These are phyloP conservation scores for Microsporum canis DNA, from an alignment of 2,329 filamentous ascomycete genomes.

Conservation along the genomic window DNA sequence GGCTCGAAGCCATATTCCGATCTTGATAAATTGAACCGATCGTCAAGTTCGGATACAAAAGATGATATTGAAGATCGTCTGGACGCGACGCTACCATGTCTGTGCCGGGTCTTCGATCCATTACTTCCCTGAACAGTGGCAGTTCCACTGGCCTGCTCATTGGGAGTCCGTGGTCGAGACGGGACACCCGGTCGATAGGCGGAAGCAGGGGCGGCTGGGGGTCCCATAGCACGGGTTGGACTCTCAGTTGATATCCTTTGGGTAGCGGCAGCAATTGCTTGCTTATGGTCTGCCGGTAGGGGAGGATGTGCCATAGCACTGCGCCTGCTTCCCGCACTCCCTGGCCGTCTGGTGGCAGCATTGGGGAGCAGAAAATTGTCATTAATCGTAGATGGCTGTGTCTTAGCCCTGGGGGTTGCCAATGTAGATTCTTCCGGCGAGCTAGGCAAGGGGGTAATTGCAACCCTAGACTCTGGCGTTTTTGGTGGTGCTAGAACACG, in stretches of 20 bases:
- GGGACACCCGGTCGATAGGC: conserved; percentile 45
- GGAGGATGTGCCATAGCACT: conserved; percentile 50
- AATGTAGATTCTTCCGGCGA: conserved; percentile 22
- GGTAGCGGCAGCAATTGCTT: conserved; percentile 68
- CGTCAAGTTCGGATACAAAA: conserved; percentile 87
- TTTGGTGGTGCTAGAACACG: conserved; percentile 19
- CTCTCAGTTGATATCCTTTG: conserved; percentile 44
- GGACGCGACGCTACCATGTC: conserved; percentile 37
- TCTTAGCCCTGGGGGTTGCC: conserved; percentile 27
- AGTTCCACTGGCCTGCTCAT: conserved; percentile 36
- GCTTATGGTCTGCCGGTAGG: conserved; percentile 68
- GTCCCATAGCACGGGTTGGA: conserved; percentile 54
- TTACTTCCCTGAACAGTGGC: conserved; percentile 25
- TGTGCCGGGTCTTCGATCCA: conserved; percentile 40
- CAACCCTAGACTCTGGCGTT: background rate
- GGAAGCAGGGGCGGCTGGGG: conserved; percentile 72
- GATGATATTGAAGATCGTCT: conserved; percentile 84
- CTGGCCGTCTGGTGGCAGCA: conserved; percentile 45
- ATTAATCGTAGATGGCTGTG: conserved; percentile 21
- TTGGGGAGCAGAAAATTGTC: conserved; percentile 22
- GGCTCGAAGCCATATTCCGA: conserved; percentile 52
- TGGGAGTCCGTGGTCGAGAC: conserved; percentile 52
- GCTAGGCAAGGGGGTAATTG: background rate
- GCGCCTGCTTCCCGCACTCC: conserved; percentile 58
- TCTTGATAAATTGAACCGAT: conserved; percentile 67